Conservation (phyloP, 768 basidiomycete species). For the Gymnopilus dilepis region DNA sequence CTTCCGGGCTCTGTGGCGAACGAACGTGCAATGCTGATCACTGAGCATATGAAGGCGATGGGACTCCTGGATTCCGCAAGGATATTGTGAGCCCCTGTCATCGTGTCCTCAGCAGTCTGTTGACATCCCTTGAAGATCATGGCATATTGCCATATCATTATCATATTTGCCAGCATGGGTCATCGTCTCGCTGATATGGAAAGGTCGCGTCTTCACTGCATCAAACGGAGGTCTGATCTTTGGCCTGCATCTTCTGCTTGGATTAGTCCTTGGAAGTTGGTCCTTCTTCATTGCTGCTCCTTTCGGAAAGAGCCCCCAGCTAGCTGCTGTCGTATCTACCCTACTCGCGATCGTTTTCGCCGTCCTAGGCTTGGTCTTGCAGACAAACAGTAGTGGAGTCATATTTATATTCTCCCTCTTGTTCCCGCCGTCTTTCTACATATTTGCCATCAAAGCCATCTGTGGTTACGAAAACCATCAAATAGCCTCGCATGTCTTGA, state of each 20-base stretch:
- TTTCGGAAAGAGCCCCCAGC: conserved; percentile 74
- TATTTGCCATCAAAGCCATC: conserved; percentile 71
- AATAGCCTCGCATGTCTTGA: conserved; percentile 56
- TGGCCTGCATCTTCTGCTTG: conserved; percentile 68
- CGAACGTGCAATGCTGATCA: conserved; percentile 69
- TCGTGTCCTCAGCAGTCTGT: background rate
- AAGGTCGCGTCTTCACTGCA: conserved; percentile 64
- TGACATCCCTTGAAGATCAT: conserved; percentile 46
- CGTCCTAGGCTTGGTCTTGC: conserved; percentile 65
- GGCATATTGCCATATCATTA: conserved; percentile 70
- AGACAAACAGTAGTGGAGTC: conserved; percentile 43
- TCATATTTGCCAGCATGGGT: conserved; percentile 83
- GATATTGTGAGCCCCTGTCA: conserved; percentile 16
- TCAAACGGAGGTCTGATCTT: conserved; percentile 67
- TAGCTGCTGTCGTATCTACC: conserved; percentile 70
- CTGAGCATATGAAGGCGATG: conserved; percentile 81
- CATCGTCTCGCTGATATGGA: conserved; percentile 67
- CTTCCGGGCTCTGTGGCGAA: conserved; percentile 71
- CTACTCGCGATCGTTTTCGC: conserved; percentile 71
- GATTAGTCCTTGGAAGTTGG: conserved; percentile 71
- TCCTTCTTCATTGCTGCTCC: conserved; percentile 73
- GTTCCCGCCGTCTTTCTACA: conserved; percentile 79
- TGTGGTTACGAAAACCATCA: conserved; percentile 70
- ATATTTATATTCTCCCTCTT: conserved; percentile 70
- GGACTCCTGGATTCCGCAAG: conserved; percentile 75